Evolutionary conservation across 177 flowering plant species (phyloP), one percentile per base, ranked within the genome.

Genomic region (Vitis hybrid): DNA sequence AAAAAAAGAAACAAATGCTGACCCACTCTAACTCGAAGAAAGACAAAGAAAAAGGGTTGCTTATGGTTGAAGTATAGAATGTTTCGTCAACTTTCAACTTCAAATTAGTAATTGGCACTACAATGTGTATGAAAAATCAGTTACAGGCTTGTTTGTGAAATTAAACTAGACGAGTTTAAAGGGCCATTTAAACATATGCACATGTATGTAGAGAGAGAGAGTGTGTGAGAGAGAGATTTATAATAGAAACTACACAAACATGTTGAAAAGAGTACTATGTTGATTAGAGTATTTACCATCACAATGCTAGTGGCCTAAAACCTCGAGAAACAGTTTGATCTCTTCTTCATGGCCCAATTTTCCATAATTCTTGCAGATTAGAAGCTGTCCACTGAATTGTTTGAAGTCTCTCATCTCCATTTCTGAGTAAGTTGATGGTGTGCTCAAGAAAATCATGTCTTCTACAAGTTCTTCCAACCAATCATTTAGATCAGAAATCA

Each of bases 401-500:
- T 31, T 76, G 72, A 64, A 86, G 64, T 14, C 90, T 92, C 65
- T 83, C 87, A 20, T 83, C 85, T 65, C 87, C 88, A 59, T 75
- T 73, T 60, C 56, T 66, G 16, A 91, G 82, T 49, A 86, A 78
- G 72, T 82, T 86, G 11, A 91, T 68, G 10, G 82, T 50, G 67
- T 79, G 82, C 74, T 87, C 83, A 11, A 91, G 84, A 74, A 91
- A 86, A 62, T 70, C 64, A 18, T 62, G 56, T 67, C 86, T 87
- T 64, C 82, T 76, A 86, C 91, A 29, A 91, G 87, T 52, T 84
- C 82, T 66, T 80, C 81, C 72, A 91, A 68, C 76, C 88, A 81
- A 60, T 72, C 77, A 68, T 74, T 79, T 50, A 91, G 77, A 29
- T 70, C 74, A 31, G 79, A 78, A 58, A 85, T 55, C 66, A 72